These are phyloP conservation scores for Pezicula radicicola DNA, from an alignment of 2,329 filamentous ascomycete species.

Conservation along the genomic window DNA sequence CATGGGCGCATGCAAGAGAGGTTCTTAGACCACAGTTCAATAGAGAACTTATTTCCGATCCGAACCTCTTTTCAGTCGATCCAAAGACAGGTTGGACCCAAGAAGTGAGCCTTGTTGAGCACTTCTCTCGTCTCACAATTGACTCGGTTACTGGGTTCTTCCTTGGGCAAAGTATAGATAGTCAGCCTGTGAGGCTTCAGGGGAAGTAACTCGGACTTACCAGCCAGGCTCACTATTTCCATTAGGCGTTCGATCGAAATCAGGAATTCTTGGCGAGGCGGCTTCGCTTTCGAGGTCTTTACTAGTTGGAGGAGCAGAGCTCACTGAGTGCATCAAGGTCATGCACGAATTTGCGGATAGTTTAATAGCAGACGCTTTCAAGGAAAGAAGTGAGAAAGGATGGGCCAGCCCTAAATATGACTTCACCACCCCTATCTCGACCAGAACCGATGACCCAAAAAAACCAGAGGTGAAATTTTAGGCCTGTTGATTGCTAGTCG, in stretches of 20 bases:
- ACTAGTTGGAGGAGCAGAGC: background rate
- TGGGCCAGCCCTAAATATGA: constrained; percentile 27
- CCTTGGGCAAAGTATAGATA: constrained; percentile 50
- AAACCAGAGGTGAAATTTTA: background rate
- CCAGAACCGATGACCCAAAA: constrained; percentile 1
- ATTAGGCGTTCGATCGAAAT: background rate
- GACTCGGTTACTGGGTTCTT: constrained; percentile 37
- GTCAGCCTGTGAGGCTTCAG: background rate
- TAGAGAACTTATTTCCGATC: constrained; percentile 38
- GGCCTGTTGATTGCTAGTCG: constrained; percentile 45
- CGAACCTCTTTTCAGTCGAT: constrained; percentile 37
- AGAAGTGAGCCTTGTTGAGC: constrained; percentile 56
- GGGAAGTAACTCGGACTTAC: background rate
- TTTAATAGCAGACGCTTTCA: background rate
- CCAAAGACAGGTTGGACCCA: constrained; percentile 22
- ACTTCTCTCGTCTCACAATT: constrained; percentile 47
- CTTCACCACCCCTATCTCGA: constrained; percentile 41
- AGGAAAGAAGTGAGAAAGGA: background rate
- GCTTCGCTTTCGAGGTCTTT: background rate
- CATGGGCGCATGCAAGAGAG: constrained; percentile 38
- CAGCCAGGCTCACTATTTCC: background rate
- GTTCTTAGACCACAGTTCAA: constrained; percentile 36
- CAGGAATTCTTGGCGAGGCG: background rate
- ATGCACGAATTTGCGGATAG: background rate
- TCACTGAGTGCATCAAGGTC: background rate